Percentiles rank a stretch among this genome's conserved stretches.
Evolutionary conservation across 73 alveolate species (phyloP).

Genomic region (Paramecium octaurelia): DNA sequence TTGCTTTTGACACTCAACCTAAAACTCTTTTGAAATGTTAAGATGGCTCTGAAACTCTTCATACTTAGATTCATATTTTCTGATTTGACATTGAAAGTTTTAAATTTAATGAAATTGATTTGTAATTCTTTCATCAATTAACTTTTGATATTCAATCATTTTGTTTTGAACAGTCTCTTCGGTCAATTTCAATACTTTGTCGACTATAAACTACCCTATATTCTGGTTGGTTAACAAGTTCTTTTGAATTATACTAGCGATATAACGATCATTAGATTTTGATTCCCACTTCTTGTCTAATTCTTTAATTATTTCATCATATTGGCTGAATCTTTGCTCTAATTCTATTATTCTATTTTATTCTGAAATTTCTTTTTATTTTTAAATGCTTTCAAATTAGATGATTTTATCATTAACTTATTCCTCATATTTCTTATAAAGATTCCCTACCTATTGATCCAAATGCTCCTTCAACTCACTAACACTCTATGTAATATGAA

Average conservation of each 20-base stretch:
- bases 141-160: neutral
- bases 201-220: neutral
- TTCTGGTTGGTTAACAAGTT: neutral
- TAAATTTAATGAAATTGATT: neutral
- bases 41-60: neutral
- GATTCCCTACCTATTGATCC: neutral
- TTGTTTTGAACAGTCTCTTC: neutral
- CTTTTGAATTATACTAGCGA: neutral
- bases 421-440: neutral
- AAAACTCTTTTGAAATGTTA: neutral
- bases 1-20: neutral
- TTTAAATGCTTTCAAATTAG: neutral
- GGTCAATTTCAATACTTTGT: neutral
- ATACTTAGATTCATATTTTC: neutral
- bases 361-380: neutral
- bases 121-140: neutral
- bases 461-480: neutral
- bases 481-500: neutral
- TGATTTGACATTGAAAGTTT: neutral
- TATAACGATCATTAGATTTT: slow-evolving; percentile 41
- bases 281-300: slow-evolving; percentile 37
- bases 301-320: neutral
- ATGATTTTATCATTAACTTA: neutral
- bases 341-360: neutral
- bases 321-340: neutral